phyloP scores from a whole-genome alignment of 179 eudicot genomes.

The Dionaea muscipula region DNA sequence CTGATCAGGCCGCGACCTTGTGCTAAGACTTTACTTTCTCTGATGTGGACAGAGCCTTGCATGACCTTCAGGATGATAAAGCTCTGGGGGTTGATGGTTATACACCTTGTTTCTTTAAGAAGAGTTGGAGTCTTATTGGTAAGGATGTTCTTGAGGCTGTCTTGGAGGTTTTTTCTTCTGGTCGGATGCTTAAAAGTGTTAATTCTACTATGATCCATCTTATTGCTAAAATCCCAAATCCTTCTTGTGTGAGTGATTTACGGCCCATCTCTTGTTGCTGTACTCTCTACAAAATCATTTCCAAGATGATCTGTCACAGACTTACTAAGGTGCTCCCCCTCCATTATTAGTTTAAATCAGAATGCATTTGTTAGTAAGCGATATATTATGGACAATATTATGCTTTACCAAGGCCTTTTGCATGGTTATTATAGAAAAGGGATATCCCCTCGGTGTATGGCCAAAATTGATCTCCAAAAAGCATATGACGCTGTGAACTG shows the following conservation, averaged over 20 bases:
- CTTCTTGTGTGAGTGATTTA: neutral
- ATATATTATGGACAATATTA: neutral
- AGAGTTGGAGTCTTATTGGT: too few species aligned
- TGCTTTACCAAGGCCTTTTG: neutral
- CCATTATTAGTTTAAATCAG: neutral
- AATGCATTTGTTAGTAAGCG: neutral
- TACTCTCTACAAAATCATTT: neutral
- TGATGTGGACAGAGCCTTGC: too few species aligned
- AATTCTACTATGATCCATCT: neutral
- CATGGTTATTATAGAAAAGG: neutral
- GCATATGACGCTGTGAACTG: neutral
- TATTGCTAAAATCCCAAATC: neutral
- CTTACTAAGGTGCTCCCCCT: neutral
- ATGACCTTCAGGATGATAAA: too few species aligned
- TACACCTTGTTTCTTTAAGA: too few species aligned
- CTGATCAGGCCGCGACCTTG: too few species aligned
- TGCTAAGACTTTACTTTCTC: too few species aligned
- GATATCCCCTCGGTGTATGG: neutral
- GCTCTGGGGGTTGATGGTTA: too few species aligned
- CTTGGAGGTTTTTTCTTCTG: too few species aligned
- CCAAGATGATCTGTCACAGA: neutral
- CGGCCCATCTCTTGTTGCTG: conserved; percentile 1
- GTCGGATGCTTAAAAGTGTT: too few species aligned
- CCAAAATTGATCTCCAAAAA: neutral
- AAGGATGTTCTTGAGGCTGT: too few species aligned